These are phyloP conservation scores for Wolfiporia cocos DNA, from an alignment of 1,284 basidiomycete species.

Conservation along the genomic window DNA sequence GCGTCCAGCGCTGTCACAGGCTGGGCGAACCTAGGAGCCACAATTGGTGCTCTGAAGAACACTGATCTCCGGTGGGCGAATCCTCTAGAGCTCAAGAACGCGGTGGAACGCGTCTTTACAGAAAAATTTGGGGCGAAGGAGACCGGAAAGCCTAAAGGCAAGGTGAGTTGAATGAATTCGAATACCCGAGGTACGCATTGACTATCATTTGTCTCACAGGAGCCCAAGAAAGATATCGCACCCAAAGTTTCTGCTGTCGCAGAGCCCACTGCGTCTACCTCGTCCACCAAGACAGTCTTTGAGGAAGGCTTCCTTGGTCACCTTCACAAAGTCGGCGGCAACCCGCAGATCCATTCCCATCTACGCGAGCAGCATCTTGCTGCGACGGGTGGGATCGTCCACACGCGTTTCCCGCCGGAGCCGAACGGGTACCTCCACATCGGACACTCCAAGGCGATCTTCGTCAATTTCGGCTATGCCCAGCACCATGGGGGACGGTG, in stretches of 20 bases:
- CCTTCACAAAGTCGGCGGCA: slow-evolving; percentile 93
- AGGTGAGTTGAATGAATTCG: slow-evolving; percentile 37
- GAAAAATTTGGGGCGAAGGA: slow-evolving; percentile 79
- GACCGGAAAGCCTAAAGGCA: slow-evolving; percentile 60
- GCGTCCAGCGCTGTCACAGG: slow-evolving; percentile 47
- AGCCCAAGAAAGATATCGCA: slow-evolving; percentile 44
- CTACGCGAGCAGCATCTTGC: slow-evolving; percentile 82
- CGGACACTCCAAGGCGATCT: slow-evolving; percentile 98
- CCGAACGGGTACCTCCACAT: slow-evolving; percentile 97
- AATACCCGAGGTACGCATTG: too few relatives aligned
- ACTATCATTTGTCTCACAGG: slow-evolving; percentile 29
- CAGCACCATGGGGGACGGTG: slow-evolving; percentile 87
- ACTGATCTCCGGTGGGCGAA: slow-evolving; percentile 86
- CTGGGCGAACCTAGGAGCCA: slow-evolving; percentile 73
- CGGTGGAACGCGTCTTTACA: slow-evolving; percentile 75
- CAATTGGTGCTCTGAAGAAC: slow-evolving; percentile 69
- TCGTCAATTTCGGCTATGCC: slow-evolving; percentile 97
- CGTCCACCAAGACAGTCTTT: slow-evolving; percentile 70
- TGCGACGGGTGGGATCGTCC: slow-evolving; percentile 79
- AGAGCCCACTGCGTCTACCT: slow-evolving; percentile 29
- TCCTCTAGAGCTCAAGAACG: slow-evolving; percentile 84
- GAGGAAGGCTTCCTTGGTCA: slow-evolving; percentile 92
- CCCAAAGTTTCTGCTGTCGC: slow-evolving; percentile 28
- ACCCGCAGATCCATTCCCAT: slow-evolving; percentile 79
- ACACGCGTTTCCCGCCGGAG: slow-evolving; percentile 98